These are phyloP conservation scores for Amylocystis lapponica DNA, from an alignment of 768 basidiomycete genomes.

Conservation along the genomic window DNA sequence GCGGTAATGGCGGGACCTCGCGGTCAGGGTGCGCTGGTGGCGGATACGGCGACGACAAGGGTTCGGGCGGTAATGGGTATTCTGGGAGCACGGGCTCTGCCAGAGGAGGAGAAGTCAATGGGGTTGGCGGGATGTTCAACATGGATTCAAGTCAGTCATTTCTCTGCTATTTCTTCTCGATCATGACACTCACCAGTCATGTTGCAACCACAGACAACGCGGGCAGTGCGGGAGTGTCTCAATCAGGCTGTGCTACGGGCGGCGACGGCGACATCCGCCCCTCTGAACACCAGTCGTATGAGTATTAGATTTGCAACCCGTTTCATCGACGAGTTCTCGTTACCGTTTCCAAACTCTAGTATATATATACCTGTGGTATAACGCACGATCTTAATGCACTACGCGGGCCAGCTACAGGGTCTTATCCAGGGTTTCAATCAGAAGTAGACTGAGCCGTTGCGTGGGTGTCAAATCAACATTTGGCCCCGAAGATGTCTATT, in stretches of 20 bases:
- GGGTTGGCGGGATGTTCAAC: conserved; percentile 18
- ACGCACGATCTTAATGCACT: no score
- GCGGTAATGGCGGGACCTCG: conserved; percentile 22
- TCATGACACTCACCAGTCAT: not conserved
- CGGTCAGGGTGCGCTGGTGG: conserved; percentile 21
- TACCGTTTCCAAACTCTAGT: no score
- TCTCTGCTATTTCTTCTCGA: not conserved
- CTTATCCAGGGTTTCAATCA: no score
- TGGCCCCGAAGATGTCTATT: no score
- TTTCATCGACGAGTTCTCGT: not conserved
- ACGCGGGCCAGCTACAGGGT: no score
- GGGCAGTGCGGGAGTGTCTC: conserved; percentile 17
- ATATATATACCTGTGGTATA: no score
- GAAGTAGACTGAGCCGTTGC: no score
- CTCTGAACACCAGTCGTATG: not conserved
- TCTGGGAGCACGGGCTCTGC: conserved; percentile 24
- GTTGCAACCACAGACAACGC: conserved; percentile 19
- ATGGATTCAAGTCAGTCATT: conserved; percentile 24
- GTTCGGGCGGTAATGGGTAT: conserved; percentile 18
- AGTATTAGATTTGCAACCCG: not conserved
- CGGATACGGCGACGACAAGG: conserved; percentile 13
- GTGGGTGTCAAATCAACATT: no score
- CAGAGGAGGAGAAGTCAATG: conserved; percentile 21
- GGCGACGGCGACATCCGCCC: conserved; percentile 12
- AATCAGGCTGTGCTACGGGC: conserved; percentile 19